Base-by-base conservation (phyloP, 2,329 filamentous ascomycete genomes). In the Cytospora leucostoma region DNA sequence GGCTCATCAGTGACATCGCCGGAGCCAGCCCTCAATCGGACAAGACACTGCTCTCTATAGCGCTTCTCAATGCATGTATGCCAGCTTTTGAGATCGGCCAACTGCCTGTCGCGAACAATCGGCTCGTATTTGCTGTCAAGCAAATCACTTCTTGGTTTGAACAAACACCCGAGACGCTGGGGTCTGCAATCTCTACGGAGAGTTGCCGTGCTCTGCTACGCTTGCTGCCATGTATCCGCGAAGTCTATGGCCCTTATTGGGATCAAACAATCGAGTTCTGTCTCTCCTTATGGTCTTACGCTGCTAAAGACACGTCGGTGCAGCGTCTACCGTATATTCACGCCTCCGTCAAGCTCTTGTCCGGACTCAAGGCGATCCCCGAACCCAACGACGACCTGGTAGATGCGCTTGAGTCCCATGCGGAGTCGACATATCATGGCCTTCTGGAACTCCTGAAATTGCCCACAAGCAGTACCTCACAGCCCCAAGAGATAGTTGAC, bases 201-300 rank as follows among this genome's bases (percentile, higher is more conserved):
- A 75, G 82, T 66, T 84, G 86, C 72, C 77, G 87, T 69, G 80
- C 80, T 65, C 71, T 92, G 59, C 77, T 84, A 2, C 76, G 79
- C 4, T 77, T 97, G 4, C 75, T 97, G 0, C 91, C 91, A 2
- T 84, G 84, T 49, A 88, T 97, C 69, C 84, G 86, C 64, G 89
- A 93, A 54, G 87, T 97, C 1, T 97, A 97, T 70, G 95, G 94
- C 0, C 86, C 90, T 0, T 91, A 97, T 71, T 99, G 95, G 95
- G 84, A 88, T 57, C 84, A 84, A 55, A 75, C 83, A 0, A 75
- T 92, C 19, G 79, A 84, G 38, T 84, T 86, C 56, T 84, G 88
- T 65, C 76, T 82, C 12, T 75, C 77, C 8, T 75, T 87, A 0
- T 91, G 88, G 87, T 76, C 78, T 3, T 77, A 79, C 4, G 80